A percentile compares a stretch with the other conserved stretches of the same genome.
These are phyloP conservation scores for Globisporangium barbulae DNA, from an alignment of 352 stramenopile species.

Conservation along the genomic window DNA sequence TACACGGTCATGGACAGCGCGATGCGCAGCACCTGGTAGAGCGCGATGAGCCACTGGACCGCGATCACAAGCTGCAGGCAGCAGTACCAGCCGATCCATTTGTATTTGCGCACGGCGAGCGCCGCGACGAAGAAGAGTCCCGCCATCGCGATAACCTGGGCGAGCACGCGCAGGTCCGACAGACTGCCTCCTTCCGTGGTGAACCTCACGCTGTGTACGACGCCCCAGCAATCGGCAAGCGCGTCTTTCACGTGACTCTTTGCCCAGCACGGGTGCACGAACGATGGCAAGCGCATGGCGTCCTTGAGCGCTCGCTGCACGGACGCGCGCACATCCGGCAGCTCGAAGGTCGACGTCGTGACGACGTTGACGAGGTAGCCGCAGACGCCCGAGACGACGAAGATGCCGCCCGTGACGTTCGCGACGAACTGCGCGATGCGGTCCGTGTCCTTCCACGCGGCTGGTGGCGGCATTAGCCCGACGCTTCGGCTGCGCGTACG, in stretches of 20 bases:
- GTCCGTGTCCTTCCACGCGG: constrained; percentile 56
- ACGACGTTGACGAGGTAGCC: constrained; percentile 33
- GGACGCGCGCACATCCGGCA: constrained; percentile 26
- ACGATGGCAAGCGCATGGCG: constrained; percentile 10
- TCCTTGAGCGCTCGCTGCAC: neutral
- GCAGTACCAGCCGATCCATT: constrained; percentile 59
- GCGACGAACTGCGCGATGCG: constrained; percentile 60
- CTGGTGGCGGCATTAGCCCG: neutral
- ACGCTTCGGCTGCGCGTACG: constrained; percentile 1
- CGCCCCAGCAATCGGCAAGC: constrained; percentile 31
- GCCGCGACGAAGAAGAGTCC: constrained; percentile 15
- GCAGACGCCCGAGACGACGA: constrained; percentile 40
- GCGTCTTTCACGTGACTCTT: constrained; percentile 21
- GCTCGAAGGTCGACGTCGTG: constrained; percentile 24
- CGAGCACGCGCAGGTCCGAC: constrained; percentile 36
- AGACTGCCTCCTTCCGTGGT: constrained; percentile 27
- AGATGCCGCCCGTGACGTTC: constrained; percentile 48
- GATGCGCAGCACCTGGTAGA: constrained; percentile 67
- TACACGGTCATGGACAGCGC: constrained; percentile 50
- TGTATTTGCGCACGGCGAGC: constrained; percentile 49
- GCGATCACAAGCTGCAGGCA: constrained; percentile 56
- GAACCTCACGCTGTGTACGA: constrained; percentile 25
- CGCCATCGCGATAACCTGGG: constrained; percentile 26
- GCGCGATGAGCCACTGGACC: constrained; percentile 56
- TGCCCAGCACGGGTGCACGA: constrained; percentile 21